Conservation (phyloP, 1,139 yeast species). For the Saccharomyces hybrid region DNA sequence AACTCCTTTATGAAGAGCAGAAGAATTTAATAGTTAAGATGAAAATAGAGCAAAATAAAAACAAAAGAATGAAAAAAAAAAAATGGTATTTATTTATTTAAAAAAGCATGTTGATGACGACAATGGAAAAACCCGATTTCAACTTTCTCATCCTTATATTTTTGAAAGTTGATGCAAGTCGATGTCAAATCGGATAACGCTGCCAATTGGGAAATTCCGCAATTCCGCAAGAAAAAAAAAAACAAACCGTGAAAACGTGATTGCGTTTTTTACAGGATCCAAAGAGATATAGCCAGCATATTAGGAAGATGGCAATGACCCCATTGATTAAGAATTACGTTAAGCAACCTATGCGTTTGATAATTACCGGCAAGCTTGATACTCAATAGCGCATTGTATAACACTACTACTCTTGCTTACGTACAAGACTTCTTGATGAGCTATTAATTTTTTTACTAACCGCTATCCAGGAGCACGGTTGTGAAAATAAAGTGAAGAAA, state of each 20-base stretch:
- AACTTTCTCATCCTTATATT: not conserved
- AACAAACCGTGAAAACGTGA: not conserved
- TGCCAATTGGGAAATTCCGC: slow-evolving; percentile 1
- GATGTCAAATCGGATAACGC: not conserved
- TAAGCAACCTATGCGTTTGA: not conserved
- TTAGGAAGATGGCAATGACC: not conserved
- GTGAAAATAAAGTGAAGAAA: not conserved
- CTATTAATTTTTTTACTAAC: not conserved
- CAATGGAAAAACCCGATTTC: not conserved
- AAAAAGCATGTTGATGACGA: not conserved
- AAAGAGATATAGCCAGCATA: not conserved
- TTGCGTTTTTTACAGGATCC: not conserved
- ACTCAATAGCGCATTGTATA: too few relatives aligned
- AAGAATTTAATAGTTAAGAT: not conserved
- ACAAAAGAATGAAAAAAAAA: not conserved
- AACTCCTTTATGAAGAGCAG: not conserved
- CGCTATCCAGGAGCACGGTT: not conserved
- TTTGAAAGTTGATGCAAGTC: not conserved
- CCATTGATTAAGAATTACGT: not conserved
- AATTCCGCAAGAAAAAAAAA: not conserved
- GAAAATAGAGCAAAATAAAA: not conserved
- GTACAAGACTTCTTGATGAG: not conserved
- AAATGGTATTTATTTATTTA: not conserved
- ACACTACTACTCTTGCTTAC: not conserved
- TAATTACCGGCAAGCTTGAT: too few relatives aligned